A percentile compares a stretch with the other conserved stretches of the same genome.
These are phyloP conservation scores for Carex kokanica DNA, from an alignment of 176 grass and related monocot genomes.

Conservation along the genomic window DNA sequence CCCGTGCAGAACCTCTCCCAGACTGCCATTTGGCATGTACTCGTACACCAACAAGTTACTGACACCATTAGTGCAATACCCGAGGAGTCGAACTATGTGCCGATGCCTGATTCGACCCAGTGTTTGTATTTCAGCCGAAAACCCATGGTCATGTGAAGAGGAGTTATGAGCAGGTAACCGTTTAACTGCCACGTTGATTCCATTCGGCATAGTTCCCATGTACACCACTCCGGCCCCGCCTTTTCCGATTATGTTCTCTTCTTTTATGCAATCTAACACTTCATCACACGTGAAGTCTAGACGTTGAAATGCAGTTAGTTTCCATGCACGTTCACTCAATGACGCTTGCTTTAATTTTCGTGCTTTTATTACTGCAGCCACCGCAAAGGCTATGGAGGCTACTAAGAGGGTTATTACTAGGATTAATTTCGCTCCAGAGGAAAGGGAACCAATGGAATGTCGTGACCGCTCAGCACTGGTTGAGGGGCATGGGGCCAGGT, in stretches of 20 bases:
- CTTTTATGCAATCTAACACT: constrained; percentile 73
- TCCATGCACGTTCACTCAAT: constrained; percentile 56
- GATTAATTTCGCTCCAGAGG: constrained; percentile 60
- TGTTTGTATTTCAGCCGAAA: constrained; percentile 92
- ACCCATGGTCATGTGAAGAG: constrained; percentile 76
- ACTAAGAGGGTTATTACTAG: constrained; percentile 63
- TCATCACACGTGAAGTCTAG: constrained; percentile 81
- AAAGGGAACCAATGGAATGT: constrained; percentile 38
- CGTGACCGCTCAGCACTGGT: constrained; percentile 26
- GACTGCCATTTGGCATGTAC: constrained; percentile 94
- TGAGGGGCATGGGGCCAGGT: constrained; percentile 43
- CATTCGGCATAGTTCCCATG: constrained; percentile 66
- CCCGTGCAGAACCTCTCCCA: constrained; percentile 85
- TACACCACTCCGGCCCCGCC: constrained; percentile 85
- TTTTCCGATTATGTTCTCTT: constrained; percentile 93
- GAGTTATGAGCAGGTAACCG: constrained; percentile 49
- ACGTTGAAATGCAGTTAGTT: constrained; percentile 85
- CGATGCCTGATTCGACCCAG: constrained; percentile 80
- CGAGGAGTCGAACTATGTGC: constrained; percentile 85
- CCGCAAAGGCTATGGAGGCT: constrained; percentile 70
- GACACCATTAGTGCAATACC: constrained; percentile 68
- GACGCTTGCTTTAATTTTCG: constrained; percentile 54
- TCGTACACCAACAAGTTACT: constrained; percentile 87
- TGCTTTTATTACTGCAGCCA: constrained; percentile 70
- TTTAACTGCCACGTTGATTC: constrained; percentile 70